Conservation (phyloP, 345 rosid species). For the Erodium maritimum region DNA sequence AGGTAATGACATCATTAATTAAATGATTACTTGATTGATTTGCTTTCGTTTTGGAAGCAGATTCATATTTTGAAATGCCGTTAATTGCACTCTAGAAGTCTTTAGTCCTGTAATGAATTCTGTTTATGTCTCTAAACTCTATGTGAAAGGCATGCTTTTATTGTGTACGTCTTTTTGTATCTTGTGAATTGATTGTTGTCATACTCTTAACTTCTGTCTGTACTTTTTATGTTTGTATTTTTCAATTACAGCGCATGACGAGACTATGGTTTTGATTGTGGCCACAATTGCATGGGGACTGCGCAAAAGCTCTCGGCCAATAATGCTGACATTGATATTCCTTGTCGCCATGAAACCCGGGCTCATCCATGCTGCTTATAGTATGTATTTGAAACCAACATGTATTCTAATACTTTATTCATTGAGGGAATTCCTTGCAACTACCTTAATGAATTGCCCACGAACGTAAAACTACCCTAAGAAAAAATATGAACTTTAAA, state of each 20-base stretch:
- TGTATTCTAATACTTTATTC: background rate
- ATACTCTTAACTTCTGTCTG: background rate
- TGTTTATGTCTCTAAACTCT: no score
- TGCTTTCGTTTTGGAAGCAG: background rate
- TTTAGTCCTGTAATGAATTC: no score
- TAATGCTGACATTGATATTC: conserved; percentile 21
- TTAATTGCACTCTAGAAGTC: no score
- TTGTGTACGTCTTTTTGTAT: background rate
- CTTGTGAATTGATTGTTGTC: background rate
- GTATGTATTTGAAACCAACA: conserved; percentile 15
- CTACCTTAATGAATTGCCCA: no score
- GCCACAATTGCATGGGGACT: conserved; percentile 36
- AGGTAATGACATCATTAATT: conserved; percentile 14
- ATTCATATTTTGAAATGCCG: no score
- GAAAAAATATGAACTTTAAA: no score
- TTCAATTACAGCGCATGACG: conserved; percentile 24
- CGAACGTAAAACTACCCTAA: no score
- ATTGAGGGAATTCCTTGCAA: no score
- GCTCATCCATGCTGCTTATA: conserved; percentile 27
- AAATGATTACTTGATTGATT: background rate
- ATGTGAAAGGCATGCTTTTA: no score
- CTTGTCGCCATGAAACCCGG: conserved; percentile 30
- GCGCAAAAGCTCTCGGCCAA: conserved; percentile 29
- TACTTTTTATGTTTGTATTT: background rate
- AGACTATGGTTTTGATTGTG: conserved; percentile 27